Evolutionary conservation across 2,329 filamentous ascomycete species (phyloP).

Genomic region (Trichophyton simii): DNA sequence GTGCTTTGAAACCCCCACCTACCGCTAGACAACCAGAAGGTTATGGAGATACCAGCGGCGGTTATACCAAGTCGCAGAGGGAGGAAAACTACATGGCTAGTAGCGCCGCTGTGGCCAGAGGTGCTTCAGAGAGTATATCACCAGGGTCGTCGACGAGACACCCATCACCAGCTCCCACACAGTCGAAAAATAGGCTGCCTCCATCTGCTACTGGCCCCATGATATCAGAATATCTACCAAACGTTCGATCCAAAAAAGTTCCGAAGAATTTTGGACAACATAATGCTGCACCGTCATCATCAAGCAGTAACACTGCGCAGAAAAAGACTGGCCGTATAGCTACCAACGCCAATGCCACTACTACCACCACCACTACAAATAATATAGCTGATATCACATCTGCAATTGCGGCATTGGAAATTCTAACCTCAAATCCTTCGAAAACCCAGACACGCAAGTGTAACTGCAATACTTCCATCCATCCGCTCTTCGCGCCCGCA

Average conservation of each 20-base stretch:
- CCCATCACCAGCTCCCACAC: constrained; percentile 26
- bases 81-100: constrained; percentile 56
- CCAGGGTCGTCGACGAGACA: constrained; percentile 36
- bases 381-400: constrained; percentile 48
- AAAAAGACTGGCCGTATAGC: constrained; percentile 30
- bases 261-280: constrained; percentile 37
- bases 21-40: constrained; percentile 52
- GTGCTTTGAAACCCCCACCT: constrained; percentile 48
- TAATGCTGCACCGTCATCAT: constrained; percentile 43
- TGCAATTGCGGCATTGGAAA: constrained; percentile 76
- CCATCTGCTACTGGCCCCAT: constrained; percentile 64
- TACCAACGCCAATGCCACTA: constrained; percentile 14
- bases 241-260: constrained; percentile 44
- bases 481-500: constrained; percentile 78
- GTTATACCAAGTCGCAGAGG: constrained; percentile 60
- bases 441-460: constrained; percentile 58
- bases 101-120: constrained; percentile 33
- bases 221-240: constrained; percentile 60
- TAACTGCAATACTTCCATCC: constrained; percentile 75
- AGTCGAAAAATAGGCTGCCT: constrained; percentile 35
- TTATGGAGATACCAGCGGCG: constrained; percentile 52
- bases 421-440: constrained; percentile 53
- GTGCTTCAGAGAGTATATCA: constrained; percentile 13
- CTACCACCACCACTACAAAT: constrained; percentile 31
- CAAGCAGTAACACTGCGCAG: neutral